Base-by-base conservation (phyloP, 2,329 filamentous ascomycete genomes). In the Aspergillus sp. region DNA sequence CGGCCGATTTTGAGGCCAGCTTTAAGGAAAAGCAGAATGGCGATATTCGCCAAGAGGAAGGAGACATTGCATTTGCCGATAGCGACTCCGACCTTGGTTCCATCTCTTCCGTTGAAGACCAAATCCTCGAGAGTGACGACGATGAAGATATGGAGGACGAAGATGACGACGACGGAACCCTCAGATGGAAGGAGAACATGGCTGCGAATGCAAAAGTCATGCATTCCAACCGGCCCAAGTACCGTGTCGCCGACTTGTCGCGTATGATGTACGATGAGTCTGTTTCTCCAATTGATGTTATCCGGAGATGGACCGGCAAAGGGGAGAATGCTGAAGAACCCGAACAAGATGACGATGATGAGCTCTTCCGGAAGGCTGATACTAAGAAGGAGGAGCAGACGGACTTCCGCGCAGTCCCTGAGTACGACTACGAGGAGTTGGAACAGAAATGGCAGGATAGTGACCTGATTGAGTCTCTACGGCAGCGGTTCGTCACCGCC, bases 41-140 rank as follows among this genome's bases (percentile, higher is more conserved):
- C n/a, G 80, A 80, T 16, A 76, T 78, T 4, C 76, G 81, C 34
- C 79, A 68, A 19, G 78, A 77, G 10, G 83, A 85, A 20, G 89
- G 85, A 25, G 90, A 96, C 50, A 64, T 97, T 52, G 90, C 86
- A 1, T 99, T 97, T 76, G 94, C 94, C 13, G 94, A 99, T 66
- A 96, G 91, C 65, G 95, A 99, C 71, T 99, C 94, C 0, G 95
- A 99, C 68, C 80, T 99, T 4, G 94, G 94, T 5, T 96, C 93
- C 3, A 73, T 97, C 58, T 96, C 90, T 7, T 80, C 78, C 1
- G 80, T 76, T 7, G 81, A 84, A 6, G 81, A 83, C 17, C 78
- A 80, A 53, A 78, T 81, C 25, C 59, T 80, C 2, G 80, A 81
- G 44, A 78, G 78, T 50, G 76, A 76, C 17, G 72, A 76, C 0